phyloP scores from a whole-genome alignment of 2,329 filamentous ascomycete species.

The Trichoderma atroviride region DNA sequence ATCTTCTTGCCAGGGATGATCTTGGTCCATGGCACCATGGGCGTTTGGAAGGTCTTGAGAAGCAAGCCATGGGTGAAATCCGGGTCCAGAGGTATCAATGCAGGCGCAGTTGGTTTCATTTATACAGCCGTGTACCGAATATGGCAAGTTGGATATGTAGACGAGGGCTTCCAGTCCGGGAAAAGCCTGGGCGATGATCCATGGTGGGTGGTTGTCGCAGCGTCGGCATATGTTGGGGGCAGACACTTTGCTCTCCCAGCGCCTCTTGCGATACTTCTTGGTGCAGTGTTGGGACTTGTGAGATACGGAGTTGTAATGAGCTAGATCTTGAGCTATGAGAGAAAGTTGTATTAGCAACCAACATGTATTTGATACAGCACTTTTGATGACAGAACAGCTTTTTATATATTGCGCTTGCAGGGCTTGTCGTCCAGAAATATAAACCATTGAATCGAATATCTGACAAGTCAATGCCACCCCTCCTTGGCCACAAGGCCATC shows the following conservation, averaged over 20 bases:
- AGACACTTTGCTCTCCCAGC: constrained; percentile 39
- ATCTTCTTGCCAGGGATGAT: constrained; percentile 57
- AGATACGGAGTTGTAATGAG: constrained; percentile 36
- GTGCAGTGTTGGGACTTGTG: constrained; percentile 40
- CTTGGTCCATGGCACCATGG: constrained; percentile 54
- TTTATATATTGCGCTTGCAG: neutral
- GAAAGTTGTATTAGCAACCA: neutral
- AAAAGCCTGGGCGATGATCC: constrained; percentile 59
- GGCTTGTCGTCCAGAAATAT: neutral
- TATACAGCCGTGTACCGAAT: constrained; percentile 66
- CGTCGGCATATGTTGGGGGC: constrained; percentile 42
- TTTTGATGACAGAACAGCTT: neutral
- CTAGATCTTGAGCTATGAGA: neutral
- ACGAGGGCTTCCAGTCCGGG: constrained; percentile 50
- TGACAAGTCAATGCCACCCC: neutral
- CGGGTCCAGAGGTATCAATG: constrained; percentile 59
- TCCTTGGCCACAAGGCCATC: neutral
- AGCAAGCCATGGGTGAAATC: constrained; percentile 51
- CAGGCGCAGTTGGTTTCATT: constrained; percentile 61
- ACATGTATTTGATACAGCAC: neutral
- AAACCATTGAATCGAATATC: neutral
- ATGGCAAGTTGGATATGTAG: constrained; percentile 64
- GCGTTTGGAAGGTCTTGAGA: constrained; percentile 57
- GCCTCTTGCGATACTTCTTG: constrained; percentile 40
- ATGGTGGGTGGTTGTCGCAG: constrained; percentile 65